Evolutionary conservation across 176 grass and related monocot species (phyloP), one percentile per base, ranked within the genome.

Genomic region (Carex myosuroides): DNA sequence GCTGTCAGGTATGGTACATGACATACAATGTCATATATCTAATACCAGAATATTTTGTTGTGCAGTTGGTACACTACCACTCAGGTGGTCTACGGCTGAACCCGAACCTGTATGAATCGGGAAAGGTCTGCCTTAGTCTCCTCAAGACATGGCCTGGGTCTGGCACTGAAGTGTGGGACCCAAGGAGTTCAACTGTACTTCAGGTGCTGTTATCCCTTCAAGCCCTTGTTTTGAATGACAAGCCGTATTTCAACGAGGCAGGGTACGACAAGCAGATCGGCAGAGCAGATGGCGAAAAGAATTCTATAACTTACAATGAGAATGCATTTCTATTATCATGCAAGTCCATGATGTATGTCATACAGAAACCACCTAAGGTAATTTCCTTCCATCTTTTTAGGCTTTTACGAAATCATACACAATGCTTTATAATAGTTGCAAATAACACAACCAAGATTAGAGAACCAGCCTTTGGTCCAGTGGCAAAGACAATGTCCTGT

Each of bases 101-200:
- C 79, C 96, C 96, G 1, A 99, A 99, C 70, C 76, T 99, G 50
- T 99, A 99, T 0, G 96, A 99, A 39, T 95, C 93, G 0, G 96
- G 96, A 60, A 99, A 99, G 91, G 96, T 99, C 10, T 99, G 96
- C 68, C 96, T 99, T 50, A 99, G 96, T 81, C 93, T 99, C 37
- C 93, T 99, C 4, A 99, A 94, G 81, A 99, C 96, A 87, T 95
- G 96, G 96, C 68, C 90, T 58, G 96, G 96, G 17, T 89, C 85
- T 67, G 90, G 93, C 32, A 92, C 86, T 10, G 96, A 99, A 93
- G 87, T 95, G 13, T 99, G 96, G 96, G 85, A 95, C 81, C 81
- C 96, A 12, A 88, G 94, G 30, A 88, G 72, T 60, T 99, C 96
- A 8, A 99, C 93, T 39, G 60, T 99, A 84, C 91, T 99, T 88